Conservation (phyloP, 345 rosid species). For the Acer saccharum region DNA sequence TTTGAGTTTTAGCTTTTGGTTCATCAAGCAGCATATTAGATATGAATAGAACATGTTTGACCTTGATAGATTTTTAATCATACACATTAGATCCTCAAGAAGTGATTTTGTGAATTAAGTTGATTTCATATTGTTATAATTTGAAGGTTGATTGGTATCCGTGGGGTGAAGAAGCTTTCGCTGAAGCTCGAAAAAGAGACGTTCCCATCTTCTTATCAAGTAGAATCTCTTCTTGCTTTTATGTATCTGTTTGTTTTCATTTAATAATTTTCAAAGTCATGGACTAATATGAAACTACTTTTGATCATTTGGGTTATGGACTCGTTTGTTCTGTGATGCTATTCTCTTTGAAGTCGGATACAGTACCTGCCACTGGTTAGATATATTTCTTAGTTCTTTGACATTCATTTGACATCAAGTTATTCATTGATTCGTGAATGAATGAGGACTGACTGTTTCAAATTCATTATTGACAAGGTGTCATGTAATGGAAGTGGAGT, state of each 20-base stretch:
- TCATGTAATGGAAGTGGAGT: slow-evolving; percentile 97
- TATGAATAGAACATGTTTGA: not conserved
- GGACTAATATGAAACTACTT: slow-evolving; percentile 17
- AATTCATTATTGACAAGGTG: slow-evolving; percentile 54
- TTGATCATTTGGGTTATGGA: slow-evolving; percentile 30
- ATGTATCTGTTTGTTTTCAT: slow-evolving; percentile 9
- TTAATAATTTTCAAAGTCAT: slow-evolving; percentile 9
- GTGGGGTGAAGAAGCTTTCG: slow-evolving; percentile 94
- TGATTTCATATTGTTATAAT: not conserved
- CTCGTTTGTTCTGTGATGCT: slow-evolving; percentile 14
- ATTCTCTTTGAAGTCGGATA: slow-evolving; percentile 77
- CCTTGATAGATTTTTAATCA: not conserved
- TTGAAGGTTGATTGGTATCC: slow-evolving; percentile 90
- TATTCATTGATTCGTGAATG: not conserved
- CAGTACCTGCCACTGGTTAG: slow-evolving; percentile 99
- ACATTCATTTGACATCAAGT: slow-evolving; percentile 10
- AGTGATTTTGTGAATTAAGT: not conserved
- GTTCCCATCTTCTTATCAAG: slow-evolving; percentile 95
- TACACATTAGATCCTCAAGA: not conserved
- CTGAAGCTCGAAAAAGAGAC: slow-evolving; percentile 74
- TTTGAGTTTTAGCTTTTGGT: slow-evolving; percentile 1
- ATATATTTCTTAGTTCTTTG: slow-evolving; percentile 9
- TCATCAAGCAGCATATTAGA: not conserved
- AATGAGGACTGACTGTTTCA: slow-evolving; percentile 11
- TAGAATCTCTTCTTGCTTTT: slow-evolving; percentile 27